These are phyloP conservation scores for Sphaceloma murrayae DNA, from an alignment of 2,329 filamentous ascomycete genomes.

Conservation along the genomic window DNA sequence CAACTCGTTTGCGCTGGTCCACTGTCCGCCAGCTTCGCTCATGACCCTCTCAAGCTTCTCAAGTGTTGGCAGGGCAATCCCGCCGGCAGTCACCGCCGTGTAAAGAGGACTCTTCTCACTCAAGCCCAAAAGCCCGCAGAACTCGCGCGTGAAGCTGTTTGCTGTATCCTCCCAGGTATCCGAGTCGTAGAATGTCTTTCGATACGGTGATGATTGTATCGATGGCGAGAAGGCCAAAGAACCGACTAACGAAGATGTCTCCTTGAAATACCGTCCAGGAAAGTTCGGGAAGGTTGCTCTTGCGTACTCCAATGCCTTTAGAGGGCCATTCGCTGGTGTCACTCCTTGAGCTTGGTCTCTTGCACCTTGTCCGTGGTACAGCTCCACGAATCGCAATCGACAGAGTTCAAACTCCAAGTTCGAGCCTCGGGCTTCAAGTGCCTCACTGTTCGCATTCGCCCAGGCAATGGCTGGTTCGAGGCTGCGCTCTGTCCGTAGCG, in stretches of 20 bases:
- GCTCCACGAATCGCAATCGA: slow-evolving; percentile 79
- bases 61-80: slow-evolving; percentile 79
- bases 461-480: slow-evolving; percentile 77
- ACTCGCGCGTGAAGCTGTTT: slow-evolving; percentile 67
- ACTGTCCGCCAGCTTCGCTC: slow-evolving; percentile 82
- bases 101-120: slow-evolving; percentile 89
- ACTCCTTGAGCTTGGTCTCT: slow-evolving; percentile 22
- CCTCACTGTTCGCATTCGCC: slow-evolving; percentile 61
- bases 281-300: slow-evolving; percentile 65
- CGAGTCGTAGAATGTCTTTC: slow-evolving; percentile 63
- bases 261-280: slow-evolving; percentile 60
- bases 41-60: slow-evolving; percentile 83
- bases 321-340: slow-evolving; percentile 48
- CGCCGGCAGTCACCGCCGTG: slow-evolving; percentile 81
- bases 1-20: slow-evolving; percentile 85
- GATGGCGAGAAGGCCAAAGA: slow-evolving; percentile 74
- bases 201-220: slow-evolving; percentile 67
- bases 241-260: slow-evolving; percentile 72
- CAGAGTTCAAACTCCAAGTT: slow-evolving; percentile 93
- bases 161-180: slow-evolving; percentile 75
- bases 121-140: slow-evolving; percentile 82
- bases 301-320: slow-evolving; percentile 66
- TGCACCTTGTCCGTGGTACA: slow-evolving; percentile 57
- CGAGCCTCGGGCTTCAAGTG: slow-evolving; percentile 72
- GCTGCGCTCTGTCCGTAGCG: slow-evolving; percentile 61